A percentile compares a stretch with the other conserved stretches of the same genome.
Evolutionary conservation across 306 rosid species (phyloP).

Genomic region (Pterocarpus santalinus): DNA sequence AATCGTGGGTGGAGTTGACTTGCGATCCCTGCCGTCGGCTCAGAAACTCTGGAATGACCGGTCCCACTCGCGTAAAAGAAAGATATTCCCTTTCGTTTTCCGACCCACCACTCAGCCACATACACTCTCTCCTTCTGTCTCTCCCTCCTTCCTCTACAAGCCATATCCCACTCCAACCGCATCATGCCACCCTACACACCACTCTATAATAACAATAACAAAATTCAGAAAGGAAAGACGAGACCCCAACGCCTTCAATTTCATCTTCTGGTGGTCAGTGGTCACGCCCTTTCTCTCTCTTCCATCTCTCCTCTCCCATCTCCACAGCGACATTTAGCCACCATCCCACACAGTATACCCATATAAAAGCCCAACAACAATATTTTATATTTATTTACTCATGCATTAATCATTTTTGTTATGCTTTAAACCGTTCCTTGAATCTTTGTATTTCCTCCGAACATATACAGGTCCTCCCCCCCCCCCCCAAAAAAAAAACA

Average conservation of each 20-base stretch:
- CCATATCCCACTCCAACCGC: conserved; percentile 52
- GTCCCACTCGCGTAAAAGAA: conserved; percentile 46
- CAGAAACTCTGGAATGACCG: conserved; percentile 40
- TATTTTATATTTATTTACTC: not conserved
- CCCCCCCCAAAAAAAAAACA: not conserved
- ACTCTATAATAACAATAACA: not conserved
- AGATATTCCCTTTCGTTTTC: conserved; percentile 52
- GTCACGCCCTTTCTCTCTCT: conserved; percentile 14
- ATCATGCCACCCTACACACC: conserved; percentile 38
- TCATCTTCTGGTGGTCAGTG: conserved; percentile 29
- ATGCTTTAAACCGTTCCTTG: conserved; percentile 19
- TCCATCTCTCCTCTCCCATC: not conserved
- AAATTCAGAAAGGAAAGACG: not conserved
- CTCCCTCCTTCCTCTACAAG: conserved; percentile 18
- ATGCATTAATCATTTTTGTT: not conserved
- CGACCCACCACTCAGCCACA: conserved; percentile 38
- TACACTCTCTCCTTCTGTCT: not conserved
- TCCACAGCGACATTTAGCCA: not conserved
- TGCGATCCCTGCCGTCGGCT: conserved; percentile 42
- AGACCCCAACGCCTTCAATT: conserved; percentile 7
- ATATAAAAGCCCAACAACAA: conserved; percentile 10
- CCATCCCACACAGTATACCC: conserved; percentile 11
- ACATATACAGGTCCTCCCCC: conserved; percentile 29
- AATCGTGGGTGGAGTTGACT: conserved; percentile 45
- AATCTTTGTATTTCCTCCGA: conserved; percentile 30